Conservation (phyloP, 2,329 filamentous ascomycete genomes). For the Geosmithia flava region DNA sequence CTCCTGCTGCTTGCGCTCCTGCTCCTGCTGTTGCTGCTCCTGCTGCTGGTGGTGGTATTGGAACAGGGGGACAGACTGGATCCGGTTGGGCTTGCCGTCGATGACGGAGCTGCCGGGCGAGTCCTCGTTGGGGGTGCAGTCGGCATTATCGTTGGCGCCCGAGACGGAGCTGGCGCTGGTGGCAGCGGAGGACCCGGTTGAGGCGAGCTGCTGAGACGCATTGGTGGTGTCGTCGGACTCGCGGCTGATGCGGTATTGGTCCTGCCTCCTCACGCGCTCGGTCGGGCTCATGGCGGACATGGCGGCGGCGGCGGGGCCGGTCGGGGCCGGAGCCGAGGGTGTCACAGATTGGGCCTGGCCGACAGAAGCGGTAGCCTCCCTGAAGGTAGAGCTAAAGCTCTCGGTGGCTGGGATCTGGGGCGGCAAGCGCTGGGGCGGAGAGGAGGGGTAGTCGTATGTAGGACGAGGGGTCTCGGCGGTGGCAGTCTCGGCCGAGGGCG, state of each 20-base stretch:
- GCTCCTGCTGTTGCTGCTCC: conserved; percentile 12
- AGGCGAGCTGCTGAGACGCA: conserved; percentile 32
- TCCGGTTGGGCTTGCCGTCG: conserved; percentile 27
- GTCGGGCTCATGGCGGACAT: conserved; percentile 14
- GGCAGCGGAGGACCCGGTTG: conserved; percentile 37
- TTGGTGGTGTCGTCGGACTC: conserved; percentile 39
- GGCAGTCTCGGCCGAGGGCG: background rate
- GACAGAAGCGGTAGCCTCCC: background rate
- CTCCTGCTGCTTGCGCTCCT: conserved; percentile 35
- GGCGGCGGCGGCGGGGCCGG: background rate
- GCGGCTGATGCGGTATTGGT: conserved; percentile 33
- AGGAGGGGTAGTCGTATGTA: background rate
- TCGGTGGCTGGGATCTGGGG: background rate
- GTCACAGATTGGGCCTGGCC: conserved; percentile 5
- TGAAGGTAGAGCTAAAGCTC: background rate
- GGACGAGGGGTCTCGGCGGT: background rate
- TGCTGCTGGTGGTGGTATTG: conserved; percentile 49
- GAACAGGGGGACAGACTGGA: conserved; percentile 39
- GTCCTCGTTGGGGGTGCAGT: conserved; percentile 28
- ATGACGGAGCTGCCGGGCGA: conserved; percentile 38
- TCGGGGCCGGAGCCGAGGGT: conserved; percentile 6
- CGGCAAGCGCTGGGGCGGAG: background rate
- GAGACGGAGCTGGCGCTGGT: conserved; percentile 46
- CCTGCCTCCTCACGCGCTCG: conserved; percentile 18
- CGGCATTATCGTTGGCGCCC: conserved; percentile 32